These are phyloP conservation scores for Hortaea werneckii DNA, from an alignment of 2,329 filamentous ascomycete genomes.

Conservation along the genomic window DNA sequence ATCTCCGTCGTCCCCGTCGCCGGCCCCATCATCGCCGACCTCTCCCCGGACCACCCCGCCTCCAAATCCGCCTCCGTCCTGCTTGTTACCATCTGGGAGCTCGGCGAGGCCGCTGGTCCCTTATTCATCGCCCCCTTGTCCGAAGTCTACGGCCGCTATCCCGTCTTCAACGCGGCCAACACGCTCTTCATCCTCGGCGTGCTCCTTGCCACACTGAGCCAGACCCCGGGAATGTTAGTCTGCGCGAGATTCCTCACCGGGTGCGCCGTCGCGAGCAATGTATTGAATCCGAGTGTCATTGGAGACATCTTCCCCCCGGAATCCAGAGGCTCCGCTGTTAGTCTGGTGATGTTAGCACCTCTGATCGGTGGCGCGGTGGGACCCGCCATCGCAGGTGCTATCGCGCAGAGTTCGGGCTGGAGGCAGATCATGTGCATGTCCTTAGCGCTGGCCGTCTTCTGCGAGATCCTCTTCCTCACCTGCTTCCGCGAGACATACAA, in stretches of 20 bases:
- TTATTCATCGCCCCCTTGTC: conserved; percentile 37
- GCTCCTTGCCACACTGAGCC: conserved; percentile 29
- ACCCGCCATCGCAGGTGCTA: conserved; percentile 45
- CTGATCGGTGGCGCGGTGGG: conserved; percentile 49
- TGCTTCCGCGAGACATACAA: conserved; percentile 53
- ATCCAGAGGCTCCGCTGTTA: conserved; percentile 49
- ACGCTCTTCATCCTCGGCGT: conserved; percentile 36
- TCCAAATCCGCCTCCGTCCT: conserved; percentile 23
- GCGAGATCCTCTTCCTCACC: conserved; percentile 41
- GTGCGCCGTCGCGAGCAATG: conserved; percentile 38
- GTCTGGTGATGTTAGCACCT: conserved; percentile 46
- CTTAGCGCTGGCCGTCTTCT: conserved; percentile 37
- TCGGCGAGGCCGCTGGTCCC: conserved; percentile 38
- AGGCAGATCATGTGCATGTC: conserved; percentile 43
- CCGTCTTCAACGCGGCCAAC: conserved; percentile 31
- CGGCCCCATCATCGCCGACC: conserved; percentile 15
- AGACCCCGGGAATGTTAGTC: conserved; percentile 31
- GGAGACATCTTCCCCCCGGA: conserved; percentile 53
- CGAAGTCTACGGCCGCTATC: conserved; percentile 33
- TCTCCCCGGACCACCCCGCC: conserved; percentile 14
- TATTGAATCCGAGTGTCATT: conserved; percentile 53
- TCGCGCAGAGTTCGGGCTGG: conserved; percentile 48
- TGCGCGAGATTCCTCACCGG: conserved; percentile 35
- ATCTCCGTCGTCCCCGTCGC: conserved; percentile 23
- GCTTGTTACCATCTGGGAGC: conserved; percentile 32